phyloP scores from a whole-genome alignment of 495 filamentous ascomycete genomes.

The Lasiosphaeris hirsuta region DNA sequence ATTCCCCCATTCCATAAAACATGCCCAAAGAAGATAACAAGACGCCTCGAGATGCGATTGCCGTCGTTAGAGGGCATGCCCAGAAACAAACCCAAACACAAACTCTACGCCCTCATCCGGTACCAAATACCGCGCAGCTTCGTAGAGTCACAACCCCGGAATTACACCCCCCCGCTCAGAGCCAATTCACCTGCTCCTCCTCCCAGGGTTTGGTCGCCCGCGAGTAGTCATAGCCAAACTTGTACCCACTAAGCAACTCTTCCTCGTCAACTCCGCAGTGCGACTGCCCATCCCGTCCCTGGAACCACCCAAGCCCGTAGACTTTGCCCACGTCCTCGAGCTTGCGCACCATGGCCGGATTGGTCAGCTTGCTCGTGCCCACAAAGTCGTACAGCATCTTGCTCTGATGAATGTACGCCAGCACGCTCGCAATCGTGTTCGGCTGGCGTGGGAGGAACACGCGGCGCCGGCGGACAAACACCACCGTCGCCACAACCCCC shows the following conservation, averaged over 20 bases:
- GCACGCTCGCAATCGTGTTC: conserved; percentile 65
- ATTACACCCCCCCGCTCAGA: conserved; percentile 8
- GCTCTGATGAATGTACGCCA: conserved; percentile 69
- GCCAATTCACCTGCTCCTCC: conserved; percentile 30
- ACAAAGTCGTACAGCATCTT: conserved; percentile 73
- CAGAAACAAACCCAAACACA: background rate
- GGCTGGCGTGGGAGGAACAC: conserved; percentile 70
- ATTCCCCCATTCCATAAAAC: too few relatives aligned
- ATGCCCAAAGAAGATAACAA: too few relatives aligned
- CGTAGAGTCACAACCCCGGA: background rate
- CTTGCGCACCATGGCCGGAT: conserved; percentile 51
- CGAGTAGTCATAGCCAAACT: conserved; percentile 50
- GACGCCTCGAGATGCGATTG: too few relatives aligned
- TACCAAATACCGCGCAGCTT: background rate
- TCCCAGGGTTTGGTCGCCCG: conserved; percentile 44
- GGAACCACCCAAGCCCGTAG: conserved; percentile 72
- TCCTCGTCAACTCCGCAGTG: conserved; percentile 74
- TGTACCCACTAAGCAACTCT: conserved; percentile 57
- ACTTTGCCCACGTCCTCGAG: conserved; percentile 55
- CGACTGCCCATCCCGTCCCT: conserved; percentile 58
- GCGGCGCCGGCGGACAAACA: conserved; percentile 53
- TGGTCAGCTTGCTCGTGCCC: conserved; percentile 58
- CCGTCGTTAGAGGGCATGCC: too few relatives aligned
- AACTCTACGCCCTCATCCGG: background rate
- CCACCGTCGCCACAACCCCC: conserved; percentile 47